Evolutionary conservation across 371 early-diverging fungal genomes (phyloP).

Genomic region (Furculomyces boomerangus): DNA sequence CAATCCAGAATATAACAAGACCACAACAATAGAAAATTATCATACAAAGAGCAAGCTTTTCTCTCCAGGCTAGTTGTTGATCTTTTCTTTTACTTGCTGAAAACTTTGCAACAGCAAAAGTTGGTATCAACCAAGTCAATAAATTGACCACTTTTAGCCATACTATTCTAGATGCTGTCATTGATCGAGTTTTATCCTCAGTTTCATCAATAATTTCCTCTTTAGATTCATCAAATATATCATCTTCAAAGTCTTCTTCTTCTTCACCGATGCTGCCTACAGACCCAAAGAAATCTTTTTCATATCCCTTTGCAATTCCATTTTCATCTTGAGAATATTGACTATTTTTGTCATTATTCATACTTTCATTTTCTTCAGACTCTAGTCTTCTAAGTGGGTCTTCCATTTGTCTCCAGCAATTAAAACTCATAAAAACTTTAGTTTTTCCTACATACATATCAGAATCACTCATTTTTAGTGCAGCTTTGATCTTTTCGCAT

Average conservation of each 20-base stretch:
- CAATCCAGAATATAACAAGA: constrained; percentile 74
- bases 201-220: constrained; percentile 14
- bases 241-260: background rate
- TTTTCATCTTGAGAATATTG: constrained; percentile 10
- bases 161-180: constrained; percentile 6
- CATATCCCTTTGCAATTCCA: background rate
- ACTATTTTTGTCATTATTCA: constrained; percentile 9
- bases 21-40: constrained; percentile 63
- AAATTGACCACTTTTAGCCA: constrained; percentile 69
- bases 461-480: constrained; percentile 30
- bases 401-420: constrained; percentile 49
- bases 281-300: background rate
- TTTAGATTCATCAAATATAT: background rate
- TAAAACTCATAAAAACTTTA: constrained; percentile 53
- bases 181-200: constrained; percentile 5
- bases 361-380: background rate
- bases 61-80: constrained; percentile 87
- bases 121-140: constrained; percentile 74
- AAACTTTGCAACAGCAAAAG: constrained; percentile 29
- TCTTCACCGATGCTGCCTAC: too few relatives aligned
- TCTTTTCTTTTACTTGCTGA: constrained; percentile 67
- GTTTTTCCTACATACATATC: constrained; percentile 48
- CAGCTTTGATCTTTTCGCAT: constrained; percentile 26
- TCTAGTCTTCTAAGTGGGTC: constrained; percentile 29
- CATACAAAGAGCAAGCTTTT: constrained; percentile 82